phyloP scores from a whole-genome alignment of 768 basidiomycete species.

The Trametes punicea region DNA sequence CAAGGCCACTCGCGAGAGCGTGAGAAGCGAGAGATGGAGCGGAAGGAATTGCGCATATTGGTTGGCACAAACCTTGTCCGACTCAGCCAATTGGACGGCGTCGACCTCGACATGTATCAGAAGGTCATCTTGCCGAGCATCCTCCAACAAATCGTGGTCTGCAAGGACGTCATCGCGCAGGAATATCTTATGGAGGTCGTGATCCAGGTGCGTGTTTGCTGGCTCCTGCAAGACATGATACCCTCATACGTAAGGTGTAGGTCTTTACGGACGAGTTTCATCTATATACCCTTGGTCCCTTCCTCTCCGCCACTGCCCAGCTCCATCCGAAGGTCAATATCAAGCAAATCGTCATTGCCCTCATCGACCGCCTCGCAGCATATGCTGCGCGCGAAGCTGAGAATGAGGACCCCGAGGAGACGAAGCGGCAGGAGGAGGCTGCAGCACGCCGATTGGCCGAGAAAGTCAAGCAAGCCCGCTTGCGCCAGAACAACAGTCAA shows the following conservation, averaged over 20 bases:
- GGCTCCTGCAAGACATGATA: background rate
- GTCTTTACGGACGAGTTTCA: constrained; percentile 99
- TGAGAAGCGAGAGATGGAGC: constrained; percentile 96
- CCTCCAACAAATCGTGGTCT: constrained; percentile 95
- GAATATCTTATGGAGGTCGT: constrained; percentile 99
- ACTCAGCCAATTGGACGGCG: constrained; percentile 92
- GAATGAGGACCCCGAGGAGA: constrained; percentile 93
- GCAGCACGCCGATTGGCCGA: constrained; percentile 86
- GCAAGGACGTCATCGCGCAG: constrained; percentile 98
- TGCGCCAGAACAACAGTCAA: constrained; percentile 45
- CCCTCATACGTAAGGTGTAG: constrained; percentile 35
- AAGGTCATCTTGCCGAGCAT: constrained; percentile 85
- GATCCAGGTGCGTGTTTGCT: constrained; percentile 68
- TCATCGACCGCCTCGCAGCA: constrained; percentile 93
- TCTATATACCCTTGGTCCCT: constrained; percentile 90
- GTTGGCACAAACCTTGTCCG: constrained; percentile 98
- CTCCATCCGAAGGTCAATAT: constrained; percentile 98
- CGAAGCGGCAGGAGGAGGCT: constrained; percentile 89
- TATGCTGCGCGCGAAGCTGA: constrained; percentile 98
- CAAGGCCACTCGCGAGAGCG: constrained; percentile 96
- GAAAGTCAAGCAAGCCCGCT: constrained; percentile 77
- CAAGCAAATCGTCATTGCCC: constrained; percentile 95
- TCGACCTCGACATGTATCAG: constrained; percentile 91
- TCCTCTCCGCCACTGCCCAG: constrained; percentile 93
- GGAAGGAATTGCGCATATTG: constrained; percentile 89